Percentiles rank a stretch among this genome's conserved stretches.
These are phyloP conservation scores for Juncus effusus DNA, from an alignment of 176 grass and related monocot genomes.

Conservation along the genomic window DNA sequence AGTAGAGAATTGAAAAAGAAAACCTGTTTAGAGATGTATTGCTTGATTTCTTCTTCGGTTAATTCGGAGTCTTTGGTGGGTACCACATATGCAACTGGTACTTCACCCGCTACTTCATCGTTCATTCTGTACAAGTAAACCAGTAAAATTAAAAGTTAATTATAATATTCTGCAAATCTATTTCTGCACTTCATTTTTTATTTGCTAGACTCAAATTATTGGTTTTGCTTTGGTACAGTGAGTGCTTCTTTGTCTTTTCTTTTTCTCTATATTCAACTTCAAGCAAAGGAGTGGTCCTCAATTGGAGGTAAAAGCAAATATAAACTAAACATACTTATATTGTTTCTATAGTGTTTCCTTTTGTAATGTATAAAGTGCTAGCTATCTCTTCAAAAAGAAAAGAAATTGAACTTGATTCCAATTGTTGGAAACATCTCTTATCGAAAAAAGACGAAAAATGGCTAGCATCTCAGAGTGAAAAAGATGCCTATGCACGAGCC, in stretches of 20 bases:
- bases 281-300: conserved; percentile 6
- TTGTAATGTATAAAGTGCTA: too few relatives aligned
- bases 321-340: not conserved
- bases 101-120: conserved; percentile 70
- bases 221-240: not conserved
- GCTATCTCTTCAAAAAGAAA: too few relatives aligned
- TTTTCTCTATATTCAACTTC: conserved; percentile 16
- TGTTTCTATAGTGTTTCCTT: not conserved
- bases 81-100: conserved; percentile 78
- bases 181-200: not conserved
- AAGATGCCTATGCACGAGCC: too few relatives aligned
- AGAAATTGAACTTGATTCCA: too few relatives aligned
- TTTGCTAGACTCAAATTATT: conserved; percentile 18
- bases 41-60: conserved; percentile 78
- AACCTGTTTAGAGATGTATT: conserved; percentile 78
- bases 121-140: conserved; percentile 47
- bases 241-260: conserved; percentile 1
- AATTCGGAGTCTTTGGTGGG: conserved; percentile 45
- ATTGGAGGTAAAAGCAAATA: not conserved
- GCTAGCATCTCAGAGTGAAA: too few relatives aligned
- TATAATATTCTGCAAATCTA: not conserved
- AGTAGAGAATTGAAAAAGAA: not conserved
- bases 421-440: too few relatives aligned
- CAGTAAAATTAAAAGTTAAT: conserved; percentile 15
- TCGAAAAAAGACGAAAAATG: too few relatives aligned